These are phyloP conservation scores for Rasamsonia emersonii DNA, from an alignment of 2,329 filamentous ascomycete species.

Conservation along the genomic window DNA sequence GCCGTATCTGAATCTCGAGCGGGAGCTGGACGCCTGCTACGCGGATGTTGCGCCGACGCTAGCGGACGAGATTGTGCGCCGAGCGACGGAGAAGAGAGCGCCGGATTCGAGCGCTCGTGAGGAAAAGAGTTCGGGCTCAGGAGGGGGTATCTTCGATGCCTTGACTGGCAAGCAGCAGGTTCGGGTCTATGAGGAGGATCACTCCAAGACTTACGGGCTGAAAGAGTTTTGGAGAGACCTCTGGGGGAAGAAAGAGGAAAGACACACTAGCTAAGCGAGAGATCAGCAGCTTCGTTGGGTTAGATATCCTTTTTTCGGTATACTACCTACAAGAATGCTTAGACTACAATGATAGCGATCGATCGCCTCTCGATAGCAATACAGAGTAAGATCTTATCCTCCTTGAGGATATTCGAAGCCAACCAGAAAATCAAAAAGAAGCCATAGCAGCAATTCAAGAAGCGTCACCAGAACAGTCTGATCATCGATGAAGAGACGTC, in stretches of 20 bases:
- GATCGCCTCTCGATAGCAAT: no score
- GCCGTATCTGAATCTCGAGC: constrained; percentile 75
- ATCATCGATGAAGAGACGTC: no score
- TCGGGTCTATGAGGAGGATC: constrained; percentile 64
- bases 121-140: constrained; percentile 20
- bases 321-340: no score
- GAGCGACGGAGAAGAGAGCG: constrained; percentile 46
- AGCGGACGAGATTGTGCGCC: constrained; percentile 61
- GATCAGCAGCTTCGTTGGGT: no score
- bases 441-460: no score
- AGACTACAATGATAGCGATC: no score
- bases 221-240: constrained; percentile 85
- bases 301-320: no score
- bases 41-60: constrained; percentile 76
- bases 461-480: no score
- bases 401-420: no score
- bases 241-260: constrained; percentile 36
- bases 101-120: constrained; percentile 18
- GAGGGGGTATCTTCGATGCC: constrained; percentile 38
- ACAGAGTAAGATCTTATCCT: no score
- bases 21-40: constrained; percentile 74
- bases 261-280: constrained; percentile 4
- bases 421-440: no score
- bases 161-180: constrained; percentile 43
- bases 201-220: constrained; percentile 68